phyloP scores from a whole-genome alignment of 2,329 filamentous ascomycete species.

The Fusarium bactridioides region DNA sequence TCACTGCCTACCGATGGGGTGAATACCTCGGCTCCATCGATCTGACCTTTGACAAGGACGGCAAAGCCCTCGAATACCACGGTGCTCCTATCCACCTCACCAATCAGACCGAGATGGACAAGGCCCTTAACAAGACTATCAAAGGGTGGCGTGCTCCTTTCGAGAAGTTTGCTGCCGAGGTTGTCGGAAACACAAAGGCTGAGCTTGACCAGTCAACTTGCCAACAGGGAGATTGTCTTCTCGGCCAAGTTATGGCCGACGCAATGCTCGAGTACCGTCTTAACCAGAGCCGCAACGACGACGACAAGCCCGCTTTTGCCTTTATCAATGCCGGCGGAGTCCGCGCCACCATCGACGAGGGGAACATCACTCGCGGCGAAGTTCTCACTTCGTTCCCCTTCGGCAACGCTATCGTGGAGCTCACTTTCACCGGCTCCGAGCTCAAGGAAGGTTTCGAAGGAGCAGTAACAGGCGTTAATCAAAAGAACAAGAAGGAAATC shows the following conservation, averaged over 20 bases:
- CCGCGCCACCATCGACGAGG: slow-evolving; percentile 68
- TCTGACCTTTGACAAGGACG: slow-evolving; percentile 66
- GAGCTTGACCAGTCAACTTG: slow-evolving; percentile 68
- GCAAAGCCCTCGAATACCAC: slow-evolving; percentile 68
- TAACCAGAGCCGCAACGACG: slow-evolving; percentile 51
- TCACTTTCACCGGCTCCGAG: slow-evolving; percentile 60
- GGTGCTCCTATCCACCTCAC: slow-evolving; percentile 71
- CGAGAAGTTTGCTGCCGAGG: slow-evolving; percentile 64
- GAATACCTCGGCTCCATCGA: slow-evolving; percentile 75
- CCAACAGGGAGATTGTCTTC: slow-evolving; percentile 64
- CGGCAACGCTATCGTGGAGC: slow-evolving; percentile 68
- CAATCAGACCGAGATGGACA: slow-evolving; percentile 66
- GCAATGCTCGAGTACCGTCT: slow-evolving; percentile 69
- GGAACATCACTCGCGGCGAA: slow-evolving; percentile 68
- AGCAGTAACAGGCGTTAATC: slow-evolving; percentile 61
- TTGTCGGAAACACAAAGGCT: slow-evolving; percentile 62
- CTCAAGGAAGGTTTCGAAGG: slow-evolving; percentile 68
- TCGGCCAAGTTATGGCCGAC: slow-evolving; percentile 64
- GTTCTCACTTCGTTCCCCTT: slow-evolving; percentile 72
- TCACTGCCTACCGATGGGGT: slow-evolving; percentile 73
- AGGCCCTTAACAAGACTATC: slow-evolving; percentile 64
- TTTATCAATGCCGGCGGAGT: slow-evolving; percentile 71
- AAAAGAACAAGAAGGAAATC: slow-evolving; percentile 60
- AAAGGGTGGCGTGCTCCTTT: slow-evolving; percentile 67
- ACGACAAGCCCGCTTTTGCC: slow-evolving; percentile 58